Percentiles rank a stretch among this genome's conserved stretches.
These are phyloP conservation scores for Mayamaea pseudoterrestris DNA, from an alignment of 108 stramenopile species.

Conservation along the genomic window DNA sequence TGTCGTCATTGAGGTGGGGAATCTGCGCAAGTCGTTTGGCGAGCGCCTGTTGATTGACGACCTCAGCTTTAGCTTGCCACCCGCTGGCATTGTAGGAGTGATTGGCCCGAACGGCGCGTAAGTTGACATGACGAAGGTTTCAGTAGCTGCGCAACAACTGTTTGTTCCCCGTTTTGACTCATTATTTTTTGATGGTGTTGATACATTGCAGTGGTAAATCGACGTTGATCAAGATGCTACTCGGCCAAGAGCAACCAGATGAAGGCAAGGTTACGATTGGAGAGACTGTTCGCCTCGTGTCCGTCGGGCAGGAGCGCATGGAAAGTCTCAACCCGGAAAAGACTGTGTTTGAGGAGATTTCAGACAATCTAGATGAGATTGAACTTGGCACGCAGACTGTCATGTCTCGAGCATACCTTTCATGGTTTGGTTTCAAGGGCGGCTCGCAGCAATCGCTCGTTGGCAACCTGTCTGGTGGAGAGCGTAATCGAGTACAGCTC, in stretches of 20 bases:
- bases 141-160: background rate
- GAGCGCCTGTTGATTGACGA: slow-evolving; percentile 78
- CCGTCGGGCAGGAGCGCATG: slow-evolving; percentile 89
- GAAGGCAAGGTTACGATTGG: slow-evolving; percentile 69
- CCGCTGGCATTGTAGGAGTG: slow-evolving; percentile 85
- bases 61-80: slow-evolving; percentile 75
- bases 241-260: slow-evolving; percentile 74
- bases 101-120: slow-evolving; percentile 68
- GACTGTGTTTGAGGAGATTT: slow-evolving; percentile 86
- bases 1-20: slow-evolving; percentile 69
- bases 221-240: slow-evolving; percentile 85
- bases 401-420: slow-evolving; percentile 73
- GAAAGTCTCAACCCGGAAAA: slow-evolving; percentile 73
- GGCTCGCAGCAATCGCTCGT: slow-evolving; percentile 81
- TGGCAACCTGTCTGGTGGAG: slow-evolving; percentile 80
- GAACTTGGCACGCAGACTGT: slow-evolving; percentile 74
- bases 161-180: background rate
- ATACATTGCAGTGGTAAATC: slow-evolving; percentile 49
- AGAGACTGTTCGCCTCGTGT: slow-evolving; percentile 78
- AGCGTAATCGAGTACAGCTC: slow-evolving; percentile 86
- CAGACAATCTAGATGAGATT: slow-evolving; percentile 69
- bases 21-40: slow-evolving; percentile 64
- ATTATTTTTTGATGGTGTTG: too few relatives aligned
- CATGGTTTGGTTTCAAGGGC: slow-evolving; percentile 88
- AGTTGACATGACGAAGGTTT: background rate